Conservation (phyloP, 2,329 filamentous ascomycete genomes). For the Cladosporium oxysporum region DNA sequence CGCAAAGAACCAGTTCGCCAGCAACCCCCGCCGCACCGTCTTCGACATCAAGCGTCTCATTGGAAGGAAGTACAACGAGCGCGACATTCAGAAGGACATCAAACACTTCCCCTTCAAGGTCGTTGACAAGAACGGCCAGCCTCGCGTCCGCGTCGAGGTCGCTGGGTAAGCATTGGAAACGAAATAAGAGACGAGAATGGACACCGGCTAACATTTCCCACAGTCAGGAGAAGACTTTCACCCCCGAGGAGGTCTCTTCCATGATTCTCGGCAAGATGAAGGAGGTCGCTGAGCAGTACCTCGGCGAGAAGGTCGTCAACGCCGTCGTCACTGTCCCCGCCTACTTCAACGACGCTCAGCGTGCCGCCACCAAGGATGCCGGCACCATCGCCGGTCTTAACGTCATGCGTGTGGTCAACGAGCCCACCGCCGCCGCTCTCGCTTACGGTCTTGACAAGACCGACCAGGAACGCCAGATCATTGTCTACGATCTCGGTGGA, state of each 20-base stretch:
- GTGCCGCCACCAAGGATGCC: conserved; percentile 97
- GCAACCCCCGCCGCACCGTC: conserved; percentile 52
- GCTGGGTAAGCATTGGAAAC: conserved; percentile 46
- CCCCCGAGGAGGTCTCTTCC: conserved; percentile 76
- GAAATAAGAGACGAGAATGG: neutral
- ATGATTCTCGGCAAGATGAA: conserved; percentile 89
- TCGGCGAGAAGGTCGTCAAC: conserved; percentile 89
- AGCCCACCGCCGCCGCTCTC: conserved; percentile 92
- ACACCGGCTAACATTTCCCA: conserved; percentile 20
- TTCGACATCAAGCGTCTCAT: conserved; percentile 55
- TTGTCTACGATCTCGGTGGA: conserved; percentile 97
- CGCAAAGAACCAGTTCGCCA: conserved; percentile 83
- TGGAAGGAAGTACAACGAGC: conserved; percentile 56
- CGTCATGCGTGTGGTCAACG: conserved; percentile 96
- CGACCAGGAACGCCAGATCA: conserved; percentile 82
- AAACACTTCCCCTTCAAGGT: conserved; percentile 99
- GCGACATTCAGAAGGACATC: conserved; percentile 86
- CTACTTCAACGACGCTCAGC: conserved; percentile 99
- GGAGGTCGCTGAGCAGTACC: conserved; percentile 93
- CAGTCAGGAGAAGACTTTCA: conserved; percentile 67
- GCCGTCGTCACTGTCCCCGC: conserved; percentile 96
- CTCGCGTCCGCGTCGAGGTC: conserved; percentile 75
- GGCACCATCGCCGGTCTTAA: conserved; percentile 95
- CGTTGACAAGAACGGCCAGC: conserved; percentile 85
- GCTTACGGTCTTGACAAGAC: conserved; percentile 96